Base-by-base conservation (phyloP, 177 flowering plant species). In the Vitis hybrid region DNA sequence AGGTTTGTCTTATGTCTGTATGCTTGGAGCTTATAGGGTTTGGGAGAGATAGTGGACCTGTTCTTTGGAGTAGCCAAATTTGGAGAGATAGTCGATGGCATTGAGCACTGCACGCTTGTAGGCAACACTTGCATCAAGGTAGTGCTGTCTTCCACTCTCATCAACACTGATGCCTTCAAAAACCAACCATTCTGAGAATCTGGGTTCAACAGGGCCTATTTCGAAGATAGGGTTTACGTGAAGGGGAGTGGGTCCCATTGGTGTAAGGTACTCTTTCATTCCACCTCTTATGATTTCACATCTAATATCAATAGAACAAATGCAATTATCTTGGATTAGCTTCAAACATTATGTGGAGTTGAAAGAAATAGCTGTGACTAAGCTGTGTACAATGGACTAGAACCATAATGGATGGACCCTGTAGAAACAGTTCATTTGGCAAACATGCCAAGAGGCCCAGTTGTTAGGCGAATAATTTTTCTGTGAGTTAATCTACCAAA, bases 161-260 rank as follows among this genome's bases (percentile, higher is more conserved):
- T 95, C 98, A 46, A 95, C 99, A 61, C 96, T 95, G 71, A 95
- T 91, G 66, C 98, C 99, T 78, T 93, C 97, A 74, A 94, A 94
- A 11, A 94, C 98, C 76, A 95, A 65, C 99, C 99, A 93, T 63
- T 95, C 99, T 13, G 96, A 93, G 87, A 95, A 95, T 76, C 96
- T 85, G 56, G 98, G 99, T 72, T 95, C 97, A 2, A 93, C 82
- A 0, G 97, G 96, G 3, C 98, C 99, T 60, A 90, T 94, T 84
- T 93, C 98, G 54, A 93, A 94, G 27, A 27, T 27, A 0, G 27
- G 27, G 27, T 93, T 95, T 27, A 95, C 98, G 68, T 93, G 97
- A 54, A 95, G 94, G 32, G 85, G 84, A 49, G 98, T 93, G 0
- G 97, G 99, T 18, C 98, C 98, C 99, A 95, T 93, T 56, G 98